Base-by-base conservation (phyloP, 306 rosid genomes). In the Acacia crassicarpa region DNA sequence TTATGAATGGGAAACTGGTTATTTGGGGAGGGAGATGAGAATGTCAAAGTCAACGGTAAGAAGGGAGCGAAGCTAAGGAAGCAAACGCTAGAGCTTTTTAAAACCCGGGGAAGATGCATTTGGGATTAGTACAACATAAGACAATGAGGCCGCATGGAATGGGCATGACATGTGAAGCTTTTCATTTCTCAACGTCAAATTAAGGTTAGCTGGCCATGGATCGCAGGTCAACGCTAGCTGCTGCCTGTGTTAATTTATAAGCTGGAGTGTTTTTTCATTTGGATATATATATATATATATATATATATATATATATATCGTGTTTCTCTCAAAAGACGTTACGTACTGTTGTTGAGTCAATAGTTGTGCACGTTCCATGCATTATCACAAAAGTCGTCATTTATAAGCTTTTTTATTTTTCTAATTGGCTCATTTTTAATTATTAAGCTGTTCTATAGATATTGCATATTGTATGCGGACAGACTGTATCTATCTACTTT, bases 21-120 rank as follows among this genome's bases (percentile, higher is more conserved):
- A n/a, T 81, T 76, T 79, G 83, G 84, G 68, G 20, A 12, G 73
- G 33, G 80, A 40, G 43, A 43, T 49, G 61, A 81, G 41, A 17
- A 65, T 84, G 66, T 75, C 69, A 59, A 86, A 88, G 95, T 93
- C 97, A 91, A 93, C 88, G 90, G 56, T 20, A 3, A 4, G 69
- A 84, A 62, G 82, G 6, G 8, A 8, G 67, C 25, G 68, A 12
- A 32, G 81, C 51, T 32, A 72, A 25, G 51, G 23, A 63, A 58
- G 86, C 51, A 87, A 83, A 77, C 84, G 83, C 79, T 22, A 4
- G 19, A 69, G 27, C 53, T 43, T 85, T 81, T 58, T 22, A n/a
- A 79, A 77, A 84, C 65, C 25, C 76, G 82, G 87, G 87, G 88
- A 89, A 74, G 80, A n/a, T 85, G 85, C 40, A 80, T 85, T 86